phyloP scores from a whole-genome alignment of 306 rosid genomes.

The Pterocarpus santalinus region DNA sequence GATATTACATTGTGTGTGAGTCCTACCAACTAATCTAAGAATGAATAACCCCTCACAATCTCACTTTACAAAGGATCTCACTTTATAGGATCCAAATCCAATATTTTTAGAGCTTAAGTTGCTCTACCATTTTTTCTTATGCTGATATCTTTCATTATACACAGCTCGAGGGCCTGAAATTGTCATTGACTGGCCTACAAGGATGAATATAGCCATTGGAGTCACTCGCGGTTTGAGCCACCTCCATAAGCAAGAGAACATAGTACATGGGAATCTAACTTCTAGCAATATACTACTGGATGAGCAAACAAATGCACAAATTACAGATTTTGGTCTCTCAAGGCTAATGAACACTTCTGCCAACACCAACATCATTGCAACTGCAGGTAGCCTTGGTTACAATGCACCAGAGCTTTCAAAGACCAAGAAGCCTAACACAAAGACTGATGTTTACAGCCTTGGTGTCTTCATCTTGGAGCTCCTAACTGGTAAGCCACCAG shows the following conservation, averaged over 20 bases:
- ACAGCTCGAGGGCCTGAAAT: slow-evolving; percentile 81
- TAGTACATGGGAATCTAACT: slow-evolving; percentile 83
- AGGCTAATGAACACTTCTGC: slow-evolving; percentile 84
- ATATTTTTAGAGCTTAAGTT: not conserved
- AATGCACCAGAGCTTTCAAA: slow-evolving; percentile 89
- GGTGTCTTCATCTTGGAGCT: slow-evolving; percentile 89
- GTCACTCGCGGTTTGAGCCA: slow-evolving; percentile 63
- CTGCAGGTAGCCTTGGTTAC: slow-evolving; percentile 85
- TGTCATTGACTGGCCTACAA: slow-evolving; percentile 82
- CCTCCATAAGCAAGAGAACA: slow-evolving; percentile 70
- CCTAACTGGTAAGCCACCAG: slow-evolving; percentile 81
- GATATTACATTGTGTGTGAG: no score
- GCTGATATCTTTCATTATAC: slow-evolving; percentile 26
- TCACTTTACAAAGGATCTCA: no score
- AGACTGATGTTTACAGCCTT: slow-evolving; percentile 70
- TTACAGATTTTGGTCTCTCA: slow-evolving; percentile 85
- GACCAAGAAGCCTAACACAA: slow-evolving; percentile 65
- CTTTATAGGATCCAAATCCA: no score
- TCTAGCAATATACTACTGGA: slow-evolving; percentile 79
- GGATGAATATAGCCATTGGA: slow-evolving; percentile 81
- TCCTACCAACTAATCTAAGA: no score
- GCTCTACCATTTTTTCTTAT: slow-evolving; percentile 4
- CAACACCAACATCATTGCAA: slow-evolving; percentile 77
- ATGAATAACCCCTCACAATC: no score
- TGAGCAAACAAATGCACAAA: slow-evolving; percentile 71